These are phyloP conservation scores for Nematodospora anomalae DNA, from an alignment of 1,139 yeast genomes.

Conservation along the genomic window DNA sequence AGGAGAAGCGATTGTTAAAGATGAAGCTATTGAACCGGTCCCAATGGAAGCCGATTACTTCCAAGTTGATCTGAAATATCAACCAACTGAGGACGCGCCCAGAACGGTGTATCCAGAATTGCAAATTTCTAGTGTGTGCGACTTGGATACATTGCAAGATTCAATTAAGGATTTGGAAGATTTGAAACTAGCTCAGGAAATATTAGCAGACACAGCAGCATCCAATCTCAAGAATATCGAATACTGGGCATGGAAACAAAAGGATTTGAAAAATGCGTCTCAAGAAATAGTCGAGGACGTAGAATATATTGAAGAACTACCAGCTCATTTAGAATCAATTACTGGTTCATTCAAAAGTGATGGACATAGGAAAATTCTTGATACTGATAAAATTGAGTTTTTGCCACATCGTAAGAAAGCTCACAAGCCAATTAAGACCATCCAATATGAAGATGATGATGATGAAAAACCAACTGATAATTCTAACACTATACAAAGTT, in stretches of 20 bases:
- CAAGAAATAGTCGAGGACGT: conserved; percentile 28
- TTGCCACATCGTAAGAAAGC: conserved; percentile 70
- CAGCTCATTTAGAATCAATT: conserved; percentile 39
- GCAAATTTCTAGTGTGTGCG: conserved; percentile 31
- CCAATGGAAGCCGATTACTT: conserved; percentile 3
- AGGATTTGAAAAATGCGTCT: conserved; percentile 27
- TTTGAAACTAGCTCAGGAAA: conserved; percentile 48
- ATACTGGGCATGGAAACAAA: conserved; percentile 71
- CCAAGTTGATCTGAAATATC: conserved; percentile 37
- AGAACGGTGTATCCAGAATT: conserved; percentile 52
- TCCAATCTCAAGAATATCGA: conserved; percentile 37
- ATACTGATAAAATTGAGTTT: conserved; percentile 69
- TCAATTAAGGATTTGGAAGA: conserved; percentile 77
- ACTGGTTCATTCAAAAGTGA: conserved; percentile 72
- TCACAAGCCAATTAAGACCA: conserved; percentile 55
- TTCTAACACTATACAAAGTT: conserved; percentile 49
- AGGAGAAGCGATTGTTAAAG: conserved; percentile 5
- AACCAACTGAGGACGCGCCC: conserved; percentile 48
- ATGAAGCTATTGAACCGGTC: conserved; percentile 9
- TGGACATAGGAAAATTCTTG: conserved; percentile 75
- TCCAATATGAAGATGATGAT: conserved; percentile 58
- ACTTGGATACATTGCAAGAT: conserved; percentile 52
- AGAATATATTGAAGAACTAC: conserved; percentile 33
- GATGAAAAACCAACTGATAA: conserved; percentile 29
- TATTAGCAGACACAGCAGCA: conserved; percentile 32